Base-by-base conservation (phyloP, 192 early-diverging fungal genomes). In the Podila minutissima region DNA sequence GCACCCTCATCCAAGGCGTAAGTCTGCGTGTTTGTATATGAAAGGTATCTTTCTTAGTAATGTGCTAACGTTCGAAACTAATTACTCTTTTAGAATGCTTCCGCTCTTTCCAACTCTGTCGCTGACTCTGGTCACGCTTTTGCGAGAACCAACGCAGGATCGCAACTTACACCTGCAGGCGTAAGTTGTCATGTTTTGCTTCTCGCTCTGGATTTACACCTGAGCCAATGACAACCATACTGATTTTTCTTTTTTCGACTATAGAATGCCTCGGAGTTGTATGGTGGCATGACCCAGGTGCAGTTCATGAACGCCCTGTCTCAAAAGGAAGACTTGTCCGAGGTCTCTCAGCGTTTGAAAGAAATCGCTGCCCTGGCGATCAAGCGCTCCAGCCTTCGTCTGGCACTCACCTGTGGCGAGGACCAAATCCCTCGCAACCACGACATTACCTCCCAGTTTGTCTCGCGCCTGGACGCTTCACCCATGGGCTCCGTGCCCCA, bases 121-220 rank as follows among this genome's bases (percentile, higher is more conserved):
- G 94, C 93, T 13, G 88, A 92, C 26, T 90, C 88, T 31, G 97
- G 97, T 22, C 97, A 98, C 72, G 71, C 85, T 1, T 97, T 89
- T 81, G 96, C 96, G 2, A 86, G 93, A 58, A 86, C 88, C 1
- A 87, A 94, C 66, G 93, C 94, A 8, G 87, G 84, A 2, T 88
- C 93, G 6, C 87, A 82, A 10, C 62, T 91, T 75, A 86, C 91
- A 2, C 90, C 91, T 33, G 85, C 88, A 38, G 83, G 89, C 71
- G 69, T 85, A 85, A 64, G 59, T 71, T 55, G 8, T 17, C 22
- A 22, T 53, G 0, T 55, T 55, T 26, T 10, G 4, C 1, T 7
- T 53, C 19, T 53, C 51, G 5, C 20, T 53, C 13, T 22, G 20
- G 19, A 19, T 1, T 24, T 22, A 24, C 1, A 10, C 53, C 5